These are phyloP conservation scores for Benincasa hispida DNA, from an alignment of 306 rosid species.

Conservation along the genomic window DNA sequence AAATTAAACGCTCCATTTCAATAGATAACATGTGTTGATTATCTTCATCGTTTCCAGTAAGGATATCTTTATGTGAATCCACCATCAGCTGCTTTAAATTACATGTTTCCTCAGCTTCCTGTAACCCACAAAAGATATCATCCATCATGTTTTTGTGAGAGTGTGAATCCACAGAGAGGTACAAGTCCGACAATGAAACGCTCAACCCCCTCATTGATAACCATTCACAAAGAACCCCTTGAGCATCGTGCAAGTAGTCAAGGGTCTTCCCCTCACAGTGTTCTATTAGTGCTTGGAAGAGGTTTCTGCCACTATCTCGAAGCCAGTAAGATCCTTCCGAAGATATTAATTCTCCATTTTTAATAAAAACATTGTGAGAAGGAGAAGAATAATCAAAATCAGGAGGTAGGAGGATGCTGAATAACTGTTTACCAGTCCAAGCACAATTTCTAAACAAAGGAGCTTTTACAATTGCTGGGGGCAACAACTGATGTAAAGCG, in stretches of 20 bases:
- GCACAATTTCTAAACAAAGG: slow-evolving; percentile 26
- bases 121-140: slow-evolving; percentile 54
- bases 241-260: slow-evolving; percentile 51
- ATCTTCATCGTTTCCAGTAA: slow-evolving; percentile 36
- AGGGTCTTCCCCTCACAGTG: slow-evolving; percentile 33
- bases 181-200: slow-evolving; percentile 73
- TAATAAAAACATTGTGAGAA: slow-evolving; percentile 33
- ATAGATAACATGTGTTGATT: slow-evolving; percentile 18
- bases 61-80: slow-evolving; percentile 26
- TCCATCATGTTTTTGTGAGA: slow-evolving; percentile 69
- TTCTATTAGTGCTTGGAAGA: slow-evolving; percentile 47
- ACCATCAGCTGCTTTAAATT: slow-evolving; percentile 56
- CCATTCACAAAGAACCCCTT: slow-evolving; percentile 82
- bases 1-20: slow-evolving; percentile 33
- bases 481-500: slow-evolving; percentile 17
- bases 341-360: slow-evolving; percentile 58
- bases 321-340: slow-evolving; percentile 74
- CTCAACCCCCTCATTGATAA: slow-evolving; percentile 75
- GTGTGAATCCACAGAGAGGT: slow-evolving; percentile 43
- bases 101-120: slow-evolving; percentile 63
- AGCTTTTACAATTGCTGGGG: slow-evolving; percentile 53
- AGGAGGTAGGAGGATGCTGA: slow-evolving; percentile 67
- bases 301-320: slow-evolving; percentile 45
- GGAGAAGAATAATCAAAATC: slow-evolving; percentile 46
- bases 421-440: slow-evolving; percentile 83